Base-by-base conservation (phyloP, 345 rosid species). In the Mallotus nudiflorus region DNA sequence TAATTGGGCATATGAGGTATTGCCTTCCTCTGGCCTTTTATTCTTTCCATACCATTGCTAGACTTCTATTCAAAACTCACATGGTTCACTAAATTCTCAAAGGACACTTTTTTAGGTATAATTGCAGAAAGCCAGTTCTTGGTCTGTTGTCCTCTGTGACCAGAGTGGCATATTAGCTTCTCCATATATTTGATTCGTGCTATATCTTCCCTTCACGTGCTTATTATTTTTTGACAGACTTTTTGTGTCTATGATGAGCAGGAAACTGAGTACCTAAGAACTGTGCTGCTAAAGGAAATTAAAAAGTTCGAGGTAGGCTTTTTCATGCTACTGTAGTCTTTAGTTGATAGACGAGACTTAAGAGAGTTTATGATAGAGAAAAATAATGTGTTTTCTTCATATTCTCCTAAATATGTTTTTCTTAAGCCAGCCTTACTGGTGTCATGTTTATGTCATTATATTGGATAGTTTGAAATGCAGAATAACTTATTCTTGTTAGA, bases 1-100 rank as follows among this genome's bases (percentile, higher is more conserved):
- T 77, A 86, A 87, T 60, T 82, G 87, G 88, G 73, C 76, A 58
- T 68, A 67, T 61, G 86, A 85, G 89, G 94, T 89, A 82, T 39
- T 57, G 33, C 27, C 22, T 37, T 40, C 58, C n/a, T 24, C 59
- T 54, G 3, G 1, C 62, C 9, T 9, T 25, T 45, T 45, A 3
- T 42, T 25, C 25, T 62, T 42, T 2, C 7, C n/a, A n/a, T n/a
- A n/a, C 33, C 35, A 24, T 12, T 14, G 29, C 44, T 65, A 40
- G 62, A 60, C 46, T 12, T 40, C 28, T n/a, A n/a, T n/a, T n/a
- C n/a, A n/a, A n/a, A n/a, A n/a, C n/a, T n/a, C n/a, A n/a, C n/a
- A n/a, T n/a, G n/a, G n/a, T n/a, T n/a, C n/a, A n/a, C n/a, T n/a
- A n/a, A n/a, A n/a, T n/a, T n/a, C n/a, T n/a, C n/a, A n/a, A n/a